Percentiles rank a stretch among this genome's conserved stretches.
Conservation (phyloP, 257 asterid species). For the Handroanthus guayacan region DNA sequence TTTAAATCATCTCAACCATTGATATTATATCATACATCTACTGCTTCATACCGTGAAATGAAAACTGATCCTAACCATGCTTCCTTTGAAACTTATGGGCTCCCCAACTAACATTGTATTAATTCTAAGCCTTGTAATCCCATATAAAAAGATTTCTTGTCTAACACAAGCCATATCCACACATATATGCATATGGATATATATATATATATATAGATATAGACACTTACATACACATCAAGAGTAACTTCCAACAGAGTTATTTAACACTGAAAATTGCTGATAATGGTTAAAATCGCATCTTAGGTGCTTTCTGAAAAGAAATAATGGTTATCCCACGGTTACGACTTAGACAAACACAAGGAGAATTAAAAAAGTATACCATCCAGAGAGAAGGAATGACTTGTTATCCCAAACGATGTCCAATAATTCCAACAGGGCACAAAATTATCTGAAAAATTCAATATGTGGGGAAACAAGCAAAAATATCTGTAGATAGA, state of each 20-base stretch:
- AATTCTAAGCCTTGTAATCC: not conserved
- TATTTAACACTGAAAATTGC: conserved; percentile 6
- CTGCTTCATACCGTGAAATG: too few relatives aligned
- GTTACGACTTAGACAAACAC: not conserved
- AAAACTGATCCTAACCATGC: too few relatives aligned
- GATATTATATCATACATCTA: too few relatives aligned
- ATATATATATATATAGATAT: not conserved
- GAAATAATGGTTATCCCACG: not conserved
- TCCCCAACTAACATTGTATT: too few relatives aligned
- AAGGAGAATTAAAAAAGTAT: not conserved
- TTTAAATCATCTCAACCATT: too few relatives aligned
- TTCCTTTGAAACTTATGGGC: too few relatives aligned
- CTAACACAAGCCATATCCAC: not conserved
- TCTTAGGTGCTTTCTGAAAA: not conserved
- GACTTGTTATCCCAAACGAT: conserved; percentile 1
- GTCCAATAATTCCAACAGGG: conserved; percentile 13
- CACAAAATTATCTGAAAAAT: conserved; percentile 1
- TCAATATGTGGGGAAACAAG: not conserved
- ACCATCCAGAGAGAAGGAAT: conserved; percentile 1
- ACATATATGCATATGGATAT: not conserved
- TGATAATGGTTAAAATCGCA: conserved; percentile 21
- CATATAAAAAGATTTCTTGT: not conserved
- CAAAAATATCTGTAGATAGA: conserved; percentile 23
- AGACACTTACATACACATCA: not conserved
- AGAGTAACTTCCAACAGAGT: not conserved